Evolutionary conservation across 2,329 filamentous ascomycete genomes (phyloP).

Genomic region (Pezicula carpinea): DNA sequence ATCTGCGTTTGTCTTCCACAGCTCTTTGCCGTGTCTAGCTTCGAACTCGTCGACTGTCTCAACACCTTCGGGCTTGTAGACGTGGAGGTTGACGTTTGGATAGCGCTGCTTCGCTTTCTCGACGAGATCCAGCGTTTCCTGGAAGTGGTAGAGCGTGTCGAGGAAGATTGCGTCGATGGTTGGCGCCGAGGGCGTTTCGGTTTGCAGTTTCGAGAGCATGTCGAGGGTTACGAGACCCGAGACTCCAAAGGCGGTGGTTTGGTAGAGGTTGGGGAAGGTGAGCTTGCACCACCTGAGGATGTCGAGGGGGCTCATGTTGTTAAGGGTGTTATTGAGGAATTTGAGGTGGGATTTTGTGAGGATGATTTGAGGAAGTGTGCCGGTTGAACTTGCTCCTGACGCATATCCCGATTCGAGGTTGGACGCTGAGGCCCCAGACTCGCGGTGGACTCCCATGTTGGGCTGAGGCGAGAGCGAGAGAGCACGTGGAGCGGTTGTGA

Average conservation of each 20-base stretch:
- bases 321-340: conserved; percentile 85
- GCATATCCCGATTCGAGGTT: conserved; percentile 81
- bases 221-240: conserved; percentile 79
- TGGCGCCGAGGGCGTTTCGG: conserved; percentile 55
- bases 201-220: conserved; percentile 73
- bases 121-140: conserved; percentile 70
- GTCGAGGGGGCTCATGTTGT: conserved; percentile 83
- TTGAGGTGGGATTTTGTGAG: conserved; percentile 86
- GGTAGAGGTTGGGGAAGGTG: conserved; percentile 83
- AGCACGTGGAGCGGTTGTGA: neutral
- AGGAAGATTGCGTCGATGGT: conserved; percentile 71
- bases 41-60: conserved; percentile 75
- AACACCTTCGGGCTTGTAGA: conserved; percentile 80
- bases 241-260: conserved; percentile 79
- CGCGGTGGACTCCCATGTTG: conserved; percentile 22
- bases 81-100: conserved; percentile 73
- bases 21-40: conserved; percentile 69
- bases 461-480: neutral
- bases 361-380: conserved; percentile 67
- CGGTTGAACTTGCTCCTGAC: conserved; percentile 53
- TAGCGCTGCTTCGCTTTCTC: conserved; percentile 73
- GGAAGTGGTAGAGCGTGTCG: conserved; percentile 79
- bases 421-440: conserved; percentile 19
- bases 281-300: conserved; percentile 89
- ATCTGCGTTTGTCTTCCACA: conserved; percentile 84